These are phyloP conservation scores for Peronospora destructor DNA, from an alignment of 352 stramenopile genomes.

Conservation along the genomic window DNA sequence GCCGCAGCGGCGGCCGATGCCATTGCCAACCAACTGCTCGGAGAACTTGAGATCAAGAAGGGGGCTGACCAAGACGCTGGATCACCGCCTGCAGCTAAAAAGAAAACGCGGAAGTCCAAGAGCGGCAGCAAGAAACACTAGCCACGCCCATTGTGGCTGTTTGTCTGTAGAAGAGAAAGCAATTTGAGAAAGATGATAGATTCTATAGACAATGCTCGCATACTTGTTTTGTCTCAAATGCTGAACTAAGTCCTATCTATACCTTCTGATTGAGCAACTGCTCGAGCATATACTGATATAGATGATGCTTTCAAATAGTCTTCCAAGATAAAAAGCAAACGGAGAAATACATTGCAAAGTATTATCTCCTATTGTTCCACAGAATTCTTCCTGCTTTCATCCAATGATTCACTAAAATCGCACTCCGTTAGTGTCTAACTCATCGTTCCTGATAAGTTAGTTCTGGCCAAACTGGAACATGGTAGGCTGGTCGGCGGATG, in stretches of 20 bases:
- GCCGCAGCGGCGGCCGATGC: conserved; percentile 68
- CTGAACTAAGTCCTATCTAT: background rate
- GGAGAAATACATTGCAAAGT: conserved; percentile 29
- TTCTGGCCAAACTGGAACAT: conserved; percentile 82
- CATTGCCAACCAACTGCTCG: conserved; percentile 63
- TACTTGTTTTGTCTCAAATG: conserved; percentile 8
- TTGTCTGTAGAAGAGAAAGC: conserved; percentile 2
- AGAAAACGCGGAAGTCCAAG: conserved; percentile 65
- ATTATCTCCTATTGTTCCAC: conserved; percentile 25
- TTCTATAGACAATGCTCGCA: conserved; percentile 24
- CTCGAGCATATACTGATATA: too few relatives aligned
- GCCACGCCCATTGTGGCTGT: conserved; percentile 3
- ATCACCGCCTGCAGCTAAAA: conserved; percentile 36
- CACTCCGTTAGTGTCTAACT: conserved; percentile 22
- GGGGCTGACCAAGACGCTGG: conserved; percentile 21
- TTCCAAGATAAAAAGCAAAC: conserved; percentile 23
- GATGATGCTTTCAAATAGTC: too few relatives aligned
- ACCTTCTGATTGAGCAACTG: too few relatives aligned
- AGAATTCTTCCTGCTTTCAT: conserved; percentile 18
- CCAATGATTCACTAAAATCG: conserved; percentile 15
- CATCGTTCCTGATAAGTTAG: conserved; percentile 27
- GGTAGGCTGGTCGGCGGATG: conserved; percentile 51
- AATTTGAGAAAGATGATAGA: conserved; percentile 20
- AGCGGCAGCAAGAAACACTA: conserved; percentile 67
- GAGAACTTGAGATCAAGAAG: conserved; percentile 72